Base-by-base conservation (phyloP, 345 rosid genomes). In the Boechera retrofracta region DNA sequence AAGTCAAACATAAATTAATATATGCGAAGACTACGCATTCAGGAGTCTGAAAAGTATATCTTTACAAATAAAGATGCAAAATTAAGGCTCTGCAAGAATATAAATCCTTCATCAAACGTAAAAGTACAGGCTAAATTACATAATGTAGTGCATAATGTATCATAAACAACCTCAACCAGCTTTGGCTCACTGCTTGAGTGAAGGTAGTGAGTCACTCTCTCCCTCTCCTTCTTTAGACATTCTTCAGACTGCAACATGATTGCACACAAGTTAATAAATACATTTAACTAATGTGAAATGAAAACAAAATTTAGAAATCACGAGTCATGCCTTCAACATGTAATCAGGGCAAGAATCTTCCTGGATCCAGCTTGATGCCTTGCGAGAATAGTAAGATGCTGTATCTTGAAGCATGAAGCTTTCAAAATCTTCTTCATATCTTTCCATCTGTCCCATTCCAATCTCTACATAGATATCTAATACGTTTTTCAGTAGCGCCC, bases 211-310 rank as follows among this genome's bases (percentile, higher is more conserved):
- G 92, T 71, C 66, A 93, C 97, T 73, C 99, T 89, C 38, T 93
- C 97, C 80, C 86, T 87, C 85, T 96, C 99, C 85, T 88, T 85
- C 85, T 84, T 93, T 58, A 93, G 79, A 79, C 98, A 96, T 74
- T 93, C 98, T 83, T 96, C 99, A 74, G 90, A 88, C 99, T 91
- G 74, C 39, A 85, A 79, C 73, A 71, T 67, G 26, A 83, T 6
- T 10, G 51, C 24, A 52, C 16, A 74, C 6, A 32, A 21, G 33
- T 16, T 21, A 24, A 45, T 33, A 59, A 5, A 47, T 32, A 31
- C 21, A 51, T 15, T 41, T 21, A 38, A 51, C 15, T 26, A 49
- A 67, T 10, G 31, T 41, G 44, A 39, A 44, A 41, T 29, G 51
- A 32, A 63, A 73, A 71, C 10, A 47, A 42, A 41, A 41, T 51